Percentiles rank a stretch among this genome's conserved stretches.
phyloP scores from a whole-genome alignment of 139 green algal species.

The Chlorella sp. region DNA sequence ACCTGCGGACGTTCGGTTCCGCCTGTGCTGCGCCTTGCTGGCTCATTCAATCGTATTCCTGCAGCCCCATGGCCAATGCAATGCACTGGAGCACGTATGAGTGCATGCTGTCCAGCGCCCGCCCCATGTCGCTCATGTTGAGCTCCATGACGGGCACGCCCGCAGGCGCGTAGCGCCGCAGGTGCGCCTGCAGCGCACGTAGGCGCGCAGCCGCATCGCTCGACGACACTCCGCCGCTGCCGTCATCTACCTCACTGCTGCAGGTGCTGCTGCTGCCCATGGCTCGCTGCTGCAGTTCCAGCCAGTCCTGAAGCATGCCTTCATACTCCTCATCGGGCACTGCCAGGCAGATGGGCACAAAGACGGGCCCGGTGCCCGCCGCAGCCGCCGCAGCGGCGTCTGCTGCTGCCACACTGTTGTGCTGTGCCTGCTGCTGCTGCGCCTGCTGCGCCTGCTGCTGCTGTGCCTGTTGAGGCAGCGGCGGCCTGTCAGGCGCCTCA shows the following conservation, averaged over 20 bases:
- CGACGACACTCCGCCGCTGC: neutral
- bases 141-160: constrained; percentile 71
- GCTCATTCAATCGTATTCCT: neutral
- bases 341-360: constrained; percentile 71
- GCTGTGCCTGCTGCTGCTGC: neutral
- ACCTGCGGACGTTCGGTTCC: too few species aligned
- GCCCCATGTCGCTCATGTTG: constrained; percentile 54
- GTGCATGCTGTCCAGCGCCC: constrained; percentile 73
- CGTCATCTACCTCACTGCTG: neutral
- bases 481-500: too few species aligned
- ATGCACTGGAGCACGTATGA: constrained; percentile 81
- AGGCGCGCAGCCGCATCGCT: constrained; percentile 30
- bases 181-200: constrained; percentile 66
- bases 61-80: constrained; percentile 48
- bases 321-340: constrained; percentile 66
- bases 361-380: constrained; percentile 52
- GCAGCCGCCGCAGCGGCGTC: constrained; percentile 17
- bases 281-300: constrained; percentile 24
- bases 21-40: too few species aligned
- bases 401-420: constrained; percentile 12
- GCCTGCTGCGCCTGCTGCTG: neutral
- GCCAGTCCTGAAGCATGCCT: constrained; percentile 60
- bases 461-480: neutral
- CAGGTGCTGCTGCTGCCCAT: neutral
- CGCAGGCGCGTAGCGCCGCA: constrained; percentile 58